phyloP scores from a whole-genome alignment of 2,329 filamentous ascomycete genomes.

The Fusarium equiseti region DNA sequence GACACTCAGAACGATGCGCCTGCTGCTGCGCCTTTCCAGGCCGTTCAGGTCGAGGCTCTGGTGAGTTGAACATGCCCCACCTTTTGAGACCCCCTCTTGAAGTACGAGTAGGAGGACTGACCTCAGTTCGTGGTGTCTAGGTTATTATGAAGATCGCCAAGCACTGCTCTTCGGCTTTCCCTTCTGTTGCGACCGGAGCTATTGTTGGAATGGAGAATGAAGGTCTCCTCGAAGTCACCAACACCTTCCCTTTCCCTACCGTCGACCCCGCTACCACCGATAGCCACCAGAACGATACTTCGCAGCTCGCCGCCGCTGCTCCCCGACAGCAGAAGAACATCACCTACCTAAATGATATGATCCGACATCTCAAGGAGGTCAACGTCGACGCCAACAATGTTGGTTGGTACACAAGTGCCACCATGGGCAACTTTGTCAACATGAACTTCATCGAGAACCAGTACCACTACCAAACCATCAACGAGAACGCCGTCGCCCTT shows the following conservation, averaged over 20 bases:
- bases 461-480: conserved; percentile 96
- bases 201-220: conserved; percentile 93
- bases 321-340: conserved; percentile 92
- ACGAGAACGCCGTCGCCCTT: conserved; percentile 87
- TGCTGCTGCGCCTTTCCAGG: conserved; percentile 73
- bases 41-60: conserved; percentile 94
- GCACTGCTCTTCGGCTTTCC: conserved; percentile 89
- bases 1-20: conserved; percentile 68
- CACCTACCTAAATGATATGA: conserved; percentile 94
- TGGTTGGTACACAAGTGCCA: conserved; percentile 98
- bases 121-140: conserved; percentile 58
- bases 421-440: conserved; percentile 99
- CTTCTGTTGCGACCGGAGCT: conserved; percentile 88
- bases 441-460: conserved; percentile 97
- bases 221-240: conserved; percentile 87
- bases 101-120: conserved; percentile 42
- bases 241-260: conserved; percentile 93
- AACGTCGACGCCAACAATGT: conserved; percentile 98
- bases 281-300: conserved; percentile 80
- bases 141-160: conserved; percentile 99
- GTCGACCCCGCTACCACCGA: conserved; percentile 77
- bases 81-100: conserved; percentile 45
- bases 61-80: conserved; percentile 68
- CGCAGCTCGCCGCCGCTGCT: conserved; percentile 84
- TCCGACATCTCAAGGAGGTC: conserved; percentile 94